These are phyloP conservation scores for Podaxis sp. DNA, from an alignment of 768 basidiomycete species.

Conservation along the genomic window DNA sequence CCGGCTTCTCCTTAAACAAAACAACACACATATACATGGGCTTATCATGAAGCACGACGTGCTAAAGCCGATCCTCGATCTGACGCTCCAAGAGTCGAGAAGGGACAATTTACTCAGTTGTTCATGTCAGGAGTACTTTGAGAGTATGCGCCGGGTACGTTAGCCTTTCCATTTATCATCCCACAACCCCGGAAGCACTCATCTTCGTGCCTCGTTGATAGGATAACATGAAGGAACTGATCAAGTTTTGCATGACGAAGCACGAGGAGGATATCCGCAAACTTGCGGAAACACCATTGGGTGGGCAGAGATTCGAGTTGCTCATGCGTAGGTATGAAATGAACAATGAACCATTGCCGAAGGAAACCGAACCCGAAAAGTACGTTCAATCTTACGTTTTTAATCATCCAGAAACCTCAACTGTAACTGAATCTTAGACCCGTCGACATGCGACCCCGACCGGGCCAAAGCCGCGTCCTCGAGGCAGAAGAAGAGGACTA, in stretches of 20 bases:
- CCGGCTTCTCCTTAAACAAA: slow-evolving; percentile 77
- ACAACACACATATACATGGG: slow-evolving; percentile 70
- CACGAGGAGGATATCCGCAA: slow-evolving; percentile 65
- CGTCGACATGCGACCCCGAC: slow-evolving; percentile 40
- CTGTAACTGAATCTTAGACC: slow-evolving; percentile 30
- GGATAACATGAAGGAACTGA: slow-evolving; percentile 88
- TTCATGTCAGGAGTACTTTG: slow-evolving; percentile 95
- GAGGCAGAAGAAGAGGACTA: slow-evolving; percentile 90
- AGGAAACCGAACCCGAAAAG: slow-evolving; percentile 49
- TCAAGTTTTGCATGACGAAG: slow-evolving; percentile 78
- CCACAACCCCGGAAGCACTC: neutral
- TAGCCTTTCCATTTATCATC: neutral
- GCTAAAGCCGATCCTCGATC: slow-evolving; percentile 77
- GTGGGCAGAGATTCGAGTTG: slow-evolving; percentile 63
- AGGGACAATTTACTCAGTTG: slow-evolving; percentile 93
- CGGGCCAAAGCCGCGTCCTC: slow-evolving; percentile 40
- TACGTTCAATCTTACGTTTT: slow-evolving; percentile 26
- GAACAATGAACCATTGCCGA: slow-evolving; percentile 78
- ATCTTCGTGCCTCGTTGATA: slow-evolving; percentile 26
- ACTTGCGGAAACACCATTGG: slow-evolving; percentile 59
- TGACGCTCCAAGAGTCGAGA: slow-evolving; percentile 78
- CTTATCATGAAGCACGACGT: slow-evolving; percentile 86
- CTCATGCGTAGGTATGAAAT: slow-evolving; percentile 88
- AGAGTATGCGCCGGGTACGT: slow-evolving; percentile 81
- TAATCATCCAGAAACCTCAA: slow-evolving; percentile 6